Percentiles rank a stretch among this genome's conserved stretches.
These are phyloP conservation scores for Anacardium occidentale DNA, from an alignment of 345 rosid genomes.

Conservation along the genomic window DNA sequence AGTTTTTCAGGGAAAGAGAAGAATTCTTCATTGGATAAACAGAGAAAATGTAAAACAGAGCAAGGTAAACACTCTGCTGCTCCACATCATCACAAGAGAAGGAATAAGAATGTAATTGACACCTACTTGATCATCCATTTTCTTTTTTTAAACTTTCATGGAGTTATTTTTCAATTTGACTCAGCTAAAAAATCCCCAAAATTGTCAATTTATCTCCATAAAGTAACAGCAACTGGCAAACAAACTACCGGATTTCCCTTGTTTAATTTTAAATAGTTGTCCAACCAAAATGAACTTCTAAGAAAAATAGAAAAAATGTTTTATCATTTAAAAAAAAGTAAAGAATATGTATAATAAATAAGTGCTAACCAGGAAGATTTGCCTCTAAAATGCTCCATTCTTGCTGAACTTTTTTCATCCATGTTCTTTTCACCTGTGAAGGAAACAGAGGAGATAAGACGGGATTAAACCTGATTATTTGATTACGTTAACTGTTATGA, in stretches of 20 bases:
- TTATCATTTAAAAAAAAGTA: background rate
- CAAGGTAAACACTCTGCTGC: background rate
- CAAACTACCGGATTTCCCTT: background rate
- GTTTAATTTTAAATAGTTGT: slow-evolving; percentile 2
- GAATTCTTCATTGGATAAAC: background rate
- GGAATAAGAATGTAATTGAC: background rate
- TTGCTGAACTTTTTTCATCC: slow-evolving; percentile 87
- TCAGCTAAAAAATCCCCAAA: background rate
- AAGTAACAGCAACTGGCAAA: background rate
- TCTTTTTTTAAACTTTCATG: background rate
- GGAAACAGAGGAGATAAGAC: slow-evolving; percentile 11
- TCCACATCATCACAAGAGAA: background rate
- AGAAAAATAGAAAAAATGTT: background rate
- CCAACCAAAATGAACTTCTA: background rate
- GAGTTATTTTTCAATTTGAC: background rate
- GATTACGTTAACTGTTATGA: background rate
- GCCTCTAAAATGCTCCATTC: slow-evolving; percentile 82
- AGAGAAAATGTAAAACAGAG: background rate
- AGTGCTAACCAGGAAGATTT: slow-evolving; percentile 73
- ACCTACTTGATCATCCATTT: background rate
- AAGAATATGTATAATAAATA: slow-evolving; percentile 12
- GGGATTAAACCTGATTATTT: slow-evolving; percentile 8
- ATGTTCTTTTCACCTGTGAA: slow-evolving; percentile 58
- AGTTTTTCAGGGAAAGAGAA: background rate
- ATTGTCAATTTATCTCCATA: background rate